Percentiles rank a stretch among this genome's conserved stretches.
Conservation (phyloP, 139 green algal species). For the Nannochloris sp. region DNA sequence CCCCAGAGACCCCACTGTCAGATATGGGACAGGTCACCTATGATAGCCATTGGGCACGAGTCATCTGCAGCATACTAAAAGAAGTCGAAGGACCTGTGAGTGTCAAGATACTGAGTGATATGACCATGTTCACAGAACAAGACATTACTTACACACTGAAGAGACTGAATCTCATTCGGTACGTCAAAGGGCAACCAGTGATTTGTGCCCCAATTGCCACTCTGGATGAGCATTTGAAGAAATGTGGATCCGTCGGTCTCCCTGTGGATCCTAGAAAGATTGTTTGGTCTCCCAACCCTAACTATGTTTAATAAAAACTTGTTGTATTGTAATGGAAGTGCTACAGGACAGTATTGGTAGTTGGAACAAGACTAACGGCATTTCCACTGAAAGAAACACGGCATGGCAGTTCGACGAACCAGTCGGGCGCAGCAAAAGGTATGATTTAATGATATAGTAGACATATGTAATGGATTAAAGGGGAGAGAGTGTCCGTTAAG, state of each 20-base stretch:
- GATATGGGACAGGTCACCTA: conserved; percentile 89
- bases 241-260: conserved; percentile 44
- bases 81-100: conserved; percentile 58
- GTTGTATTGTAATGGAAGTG: background rate
- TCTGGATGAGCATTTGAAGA: conserved; percentile 59
- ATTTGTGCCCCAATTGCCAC: conserved; percentile 38
- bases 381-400: too few relatives aligned
- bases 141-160: conserved; percentile 87
- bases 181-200: conserved; percentile 76
- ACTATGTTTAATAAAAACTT: background rate
- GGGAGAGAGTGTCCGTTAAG: too few relatives aligned
- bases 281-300: conserved; percentile 60
- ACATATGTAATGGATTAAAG: too few relatives aligned
- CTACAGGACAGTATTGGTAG: too few relatives aligned
- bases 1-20: conserved; percentile 87
- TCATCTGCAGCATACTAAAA: conserved; percentile 75
- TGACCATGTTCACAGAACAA: conserved; percentile 85
- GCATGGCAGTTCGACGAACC: too few relatives aligned
- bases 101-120: conserved; percentile 83
- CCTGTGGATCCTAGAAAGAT: conserved; percentile 56
- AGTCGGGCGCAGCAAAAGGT: too few relatives aligned
- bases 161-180: conserved; percentile 69
- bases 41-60: conserved; percentile 85
- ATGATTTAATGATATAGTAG: too few relatives aligned
- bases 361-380: too few relatives aligned